Percentiles rank a stretch among this genome's conserved stretches.
phyloP scores from a whole-genome alignment of 306 rosid species.

The Gillenia trifoliata region DNA sequence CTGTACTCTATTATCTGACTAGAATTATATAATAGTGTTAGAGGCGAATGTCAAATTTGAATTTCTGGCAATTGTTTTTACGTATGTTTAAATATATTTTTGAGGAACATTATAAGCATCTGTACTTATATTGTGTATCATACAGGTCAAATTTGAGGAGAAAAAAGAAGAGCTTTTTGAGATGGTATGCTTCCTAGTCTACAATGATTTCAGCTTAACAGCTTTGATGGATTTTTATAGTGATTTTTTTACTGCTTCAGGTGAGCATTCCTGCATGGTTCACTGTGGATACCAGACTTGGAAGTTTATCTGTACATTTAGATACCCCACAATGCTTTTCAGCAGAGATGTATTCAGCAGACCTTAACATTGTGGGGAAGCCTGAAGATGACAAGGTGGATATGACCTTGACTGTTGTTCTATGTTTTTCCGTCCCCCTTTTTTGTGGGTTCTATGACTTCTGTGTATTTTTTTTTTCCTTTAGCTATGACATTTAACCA shows the following conservation, averaged over 20 bases:
- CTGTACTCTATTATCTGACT: constrained; percentile 7
- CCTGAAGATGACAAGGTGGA: constrained; percentile 97
- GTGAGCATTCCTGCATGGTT: constrained; percentile 98
- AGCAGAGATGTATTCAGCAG: constrained; percentile 96
- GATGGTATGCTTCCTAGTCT: constrained; percentile 55
- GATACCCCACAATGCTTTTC: constrained; percentile 96
- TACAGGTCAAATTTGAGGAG: constrained; percentile 85
- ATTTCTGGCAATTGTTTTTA: background rate
- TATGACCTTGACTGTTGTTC: constrained; percentile 5
- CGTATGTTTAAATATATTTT: constrained; percentile 20
- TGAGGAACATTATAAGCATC: constrained; percentile 7
- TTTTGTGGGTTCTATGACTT: background rate
- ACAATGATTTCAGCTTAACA: constrained; percentile 13
- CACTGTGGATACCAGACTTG: constrained; percentile 95
- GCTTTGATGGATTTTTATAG: constrained; percentile 18
- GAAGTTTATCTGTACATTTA: constrained; percentile 92
- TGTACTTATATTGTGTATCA: constrained; percentile 25
- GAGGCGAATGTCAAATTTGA: constrained; percentile 17
- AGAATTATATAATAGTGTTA: constrained; percentile 14
- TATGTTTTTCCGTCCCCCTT: background rate
- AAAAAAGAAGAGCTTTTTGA: constrained; percentile 91
- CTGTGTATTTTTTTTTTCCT: background rate
- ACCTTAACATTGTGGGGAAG: constrained; percentile 83
- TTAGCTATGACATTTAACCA: background rate
- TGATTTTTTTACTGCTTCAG: constrained; percentile 44